Base-by-base conservation (phyloP, 257 asterid species). In the Rauvolfia tetraphylla region DNA sequence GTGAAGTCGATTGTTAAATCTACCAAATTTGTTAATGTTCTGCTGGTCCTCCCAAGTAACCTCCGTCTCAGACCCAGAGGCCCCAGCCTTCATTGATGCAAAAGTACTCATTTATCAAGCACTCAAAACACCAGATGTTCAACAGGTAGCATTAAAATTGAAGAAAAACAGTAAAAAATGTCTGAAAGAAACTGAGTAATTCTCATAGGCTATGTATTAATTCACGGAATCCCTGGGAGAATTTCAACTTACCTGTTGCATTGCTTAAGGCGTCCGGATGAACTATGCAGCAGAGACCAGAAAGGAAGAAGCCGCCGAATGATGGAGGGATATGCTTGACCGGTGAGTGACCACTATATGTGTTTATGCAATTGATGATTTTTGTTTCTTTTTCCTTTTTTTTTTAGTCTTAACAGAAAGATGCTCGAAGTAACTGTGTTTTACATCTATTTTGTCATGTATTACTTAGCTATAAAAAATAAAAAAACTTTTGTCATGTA, bases 1-100 rank as follows among this genome's bases (percentile, higher is more conserved):
- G 78, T 95, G 99, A 58, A 91, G 88, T 63, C 97, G 90, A 48
- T 90, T 95, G 84, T 95, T 95, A 72, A 95, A 83, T 83, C 97
- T 84, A 41, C 97, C 93, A 62, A 95, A 95, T 79, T 93, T 89
- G 85, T 93, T 95, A 82, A 95, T 95, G 61, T 92, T 95, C 88
- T 90, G 98, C 84, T 95, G 99, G 84, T 95, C 99, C 73, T 87
- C 96, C 99, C 98, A 95, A 15, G 96, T 95, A 79, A 95, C 98
- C 82, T 91, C 97, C 39, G 84, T 51, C 11, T 89, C 98, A 20
- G 97, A 90, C 51, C 87, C 92, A 59, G 94, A 88, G 36, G 90
- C 69, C 78, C 94, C 93, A 38, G 92, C 90, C 98, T 93, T 22
- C 49, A 36, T 20, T 38, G 20, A 36, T 9, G n/a, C 49, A 66